These are phyloP conservation scores for Hymenoscyphus repandus DNA, from an alignment of 2,329 filamentous ascomycete genomes.

Conservation along the genomic window DNA sequence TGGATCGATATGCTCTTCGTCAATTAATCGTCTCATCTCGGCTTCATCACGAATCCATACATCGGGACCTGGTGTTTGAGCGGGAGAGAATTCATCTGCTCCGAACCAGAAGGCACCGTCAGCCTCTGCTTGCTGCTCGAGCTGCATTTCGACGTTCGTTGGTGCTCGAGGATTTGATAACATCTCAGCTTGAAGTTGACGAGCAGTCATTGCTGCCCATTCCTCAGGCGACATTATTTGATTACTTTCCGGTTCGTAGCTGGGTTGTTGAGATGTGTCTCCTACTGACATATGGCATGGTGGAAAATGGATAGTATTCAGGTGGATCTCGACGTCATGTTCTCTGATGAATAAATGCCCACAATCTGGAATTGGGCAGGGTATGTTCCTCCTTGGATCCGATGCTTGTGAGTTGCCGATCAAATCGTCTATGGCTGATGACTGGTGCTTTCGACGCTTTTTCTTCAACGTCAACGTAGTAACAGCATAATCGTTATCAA, in stretches of 20 bases:
- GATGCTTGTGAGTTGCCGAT: constrained; percentile 51
- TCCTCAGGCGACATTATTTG: not conserved
- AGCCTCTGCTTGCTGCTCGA: constrained; percentile 20
- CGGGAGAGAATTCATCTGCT: constrained; percentile 12
- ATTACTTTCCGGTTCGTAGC: not conserved
- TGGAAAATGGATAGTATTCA: constrained; percentile 38
- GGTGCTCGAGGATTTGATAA: not conserved
- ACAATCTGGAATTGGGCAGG: constrained; percentile 47
- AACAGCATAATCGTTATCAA: not conserved
- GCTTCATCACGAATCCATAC: constrained; percentile 20
- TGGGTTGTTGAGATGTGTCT: not conserved
- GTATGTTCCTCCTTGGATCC: constrained; percentile 39
- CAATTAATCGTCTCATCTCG: constrained; percentile 30
- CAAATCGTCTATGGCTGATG: constrained; percentile 39
- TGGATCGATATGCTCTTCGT: constrained; percentile 8
- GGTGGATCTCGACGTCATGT: constrained; percentile 52
- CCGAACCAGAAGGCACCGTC: constrained; percentile 28
- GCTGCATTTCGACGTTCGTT: constrained; percentile 25
- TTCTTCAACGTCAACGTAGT: constrained; percentile 7
- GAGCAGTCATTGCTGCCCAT: not conserved
- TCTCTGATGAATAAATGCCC: constrained; percentile 50
- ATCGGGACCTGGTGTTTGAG: constrained; percentile 3
- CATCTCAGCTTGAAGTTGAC: too few relatives aligned
- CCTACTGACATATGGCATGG: too few relatives aligned
- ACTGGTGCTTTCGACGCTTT: constrained; percentile 10